These are phyloP conservation scores for Coniochaeta prunicola DNA, from an alignment of 2,329 filamentous ascomycete species.

Conservation along the genomic window DNA sequence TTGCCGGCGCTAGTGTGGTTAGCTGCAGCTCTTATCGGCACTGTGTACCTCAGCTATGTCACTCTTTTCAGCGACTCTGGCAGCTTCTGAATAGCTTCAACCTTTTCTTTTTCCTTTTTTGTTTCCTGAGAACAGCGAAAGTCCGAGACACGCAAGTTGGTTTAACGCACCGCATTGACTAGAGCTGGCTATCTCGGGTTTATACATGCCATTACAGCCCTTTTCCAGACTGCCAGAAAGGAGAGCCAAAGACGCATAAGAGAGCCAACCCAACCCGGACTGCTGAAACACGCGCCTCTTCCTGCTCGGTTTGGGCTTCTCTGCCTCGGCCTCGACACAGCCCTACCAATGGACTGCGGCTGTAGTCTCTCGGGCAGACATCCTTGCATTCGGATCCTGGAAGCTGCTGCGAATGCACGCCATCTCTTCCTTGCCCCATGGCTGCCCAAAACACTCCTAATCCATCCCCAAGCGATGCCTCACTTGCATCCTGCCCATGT, in stretches of 20 bases:
- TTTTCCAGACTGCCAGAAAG: not conserved
- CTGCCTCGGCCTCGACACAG: not conserved
- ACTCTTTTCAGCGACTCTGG: no score
- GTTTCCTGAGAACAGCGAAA: no score
- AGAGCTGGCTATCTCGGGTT: not conserved
- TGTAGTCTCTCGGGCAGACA: not conserved
- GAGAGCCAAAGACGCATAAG: not conserved
- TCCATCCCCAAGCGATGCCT: not conserved
- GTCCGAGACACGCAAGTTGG: no score
- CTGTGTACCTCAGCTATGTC: no score
- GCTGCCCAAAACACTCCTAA: not conserved
- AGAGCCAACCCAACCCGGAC: not conserved
- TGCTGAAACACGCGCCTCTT: constrained; percentile 1
- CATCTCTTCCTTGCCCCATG: not conserved
- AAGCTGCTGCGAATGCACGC: not conserved
- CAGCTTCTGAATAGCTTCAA: not conserved
- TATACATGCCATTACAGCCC: not conserved
- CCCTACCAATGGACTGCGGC: not conserved
- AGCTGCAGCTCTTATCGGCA: constrained; percentile 1
- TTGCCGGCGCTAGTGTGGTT: not conserved
- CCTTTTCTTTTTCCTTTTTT: no score
- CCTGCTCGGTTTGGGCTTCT: not conserved
- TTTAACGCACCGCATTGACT: not conserved
- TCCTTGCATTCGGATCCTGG: not conserved
- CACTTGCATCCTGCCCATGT: not conserved